Evolutionary conservation across 176 grass and related monocot genomes (phyloP).

Genomic region (Tillandsia leiboldiana): DNA sequence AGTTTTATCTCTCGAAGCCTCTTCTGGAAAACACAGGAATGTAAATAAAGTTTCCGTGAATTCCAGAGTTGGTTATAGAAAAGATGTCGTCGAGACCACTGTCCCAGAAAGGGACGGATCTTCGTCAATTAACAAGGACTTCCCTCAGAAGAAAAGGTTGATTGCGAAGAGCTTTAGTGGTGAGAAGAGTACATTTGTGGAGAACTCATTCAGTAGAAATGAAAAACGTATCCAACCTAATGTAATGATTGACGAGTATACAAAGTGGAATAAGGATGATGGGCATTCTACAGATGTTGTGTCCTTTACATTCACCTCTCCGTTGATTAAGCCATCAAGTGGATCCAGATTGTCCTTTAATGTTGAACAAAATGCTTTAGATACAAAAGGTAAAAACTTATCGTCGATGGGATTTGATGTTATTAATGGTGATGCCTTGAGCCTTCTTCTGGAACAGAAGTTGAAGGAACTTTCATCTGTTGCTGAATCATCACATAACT

Average conservation of each 20-base stretch:
- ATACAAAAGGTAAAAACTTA: conserved; percentile 26
- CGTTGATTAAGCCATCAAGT: conserved; percentile 42
- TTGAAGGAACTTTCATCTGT: conserved; percentile 52
- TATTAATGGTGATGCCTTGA: conserved; percentile 60
- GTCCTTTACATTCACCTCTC: conserved; percentile 82
- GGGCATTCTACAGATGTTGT: conserved; percentile 59
- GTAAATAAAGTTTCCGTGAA: conserved; percentile 37
- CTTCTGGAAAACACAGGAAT: conserved; percentile 49
- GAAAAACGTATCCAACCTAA: conserved; percentile 41
- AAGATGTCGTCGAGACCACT: conserved; percentile 34
- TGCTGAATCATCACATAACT: conserved; percentile 44
- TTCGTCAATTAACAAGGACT: conserved; percentile 57
- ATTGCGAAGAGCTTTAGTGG: conserved; percentile 46
- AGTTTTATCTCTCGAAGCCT: conserved; percentile 33
- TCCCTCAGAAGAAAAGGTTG: conserved; percentile 73
- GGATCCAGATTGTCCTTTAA: conserved; percentile 16
- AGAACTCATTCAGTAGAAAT: conserved; percentile 26
- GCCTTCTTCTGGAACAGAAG: conserved; percentile 71
- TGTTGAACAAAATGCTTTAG: conserved; percentile 27
- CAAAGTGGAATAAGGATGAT: conserved; percentile 42
- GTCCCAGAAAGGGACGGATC: conserved; percentile 34
- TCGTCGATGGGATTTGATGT: conserved; percentile 37
- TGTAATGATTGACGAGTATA: conserved; percentile 57
- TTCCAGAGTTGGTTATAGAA: conserved; percentile 37
- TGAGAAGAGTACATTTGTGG: conserved; percentile 34